Percentiles rank a stretch among this genome's conserved stretches.
phyloP scores from a whole-genome alignment of 345 rosid species.

The Bretschneidera sinensis region DNA sequence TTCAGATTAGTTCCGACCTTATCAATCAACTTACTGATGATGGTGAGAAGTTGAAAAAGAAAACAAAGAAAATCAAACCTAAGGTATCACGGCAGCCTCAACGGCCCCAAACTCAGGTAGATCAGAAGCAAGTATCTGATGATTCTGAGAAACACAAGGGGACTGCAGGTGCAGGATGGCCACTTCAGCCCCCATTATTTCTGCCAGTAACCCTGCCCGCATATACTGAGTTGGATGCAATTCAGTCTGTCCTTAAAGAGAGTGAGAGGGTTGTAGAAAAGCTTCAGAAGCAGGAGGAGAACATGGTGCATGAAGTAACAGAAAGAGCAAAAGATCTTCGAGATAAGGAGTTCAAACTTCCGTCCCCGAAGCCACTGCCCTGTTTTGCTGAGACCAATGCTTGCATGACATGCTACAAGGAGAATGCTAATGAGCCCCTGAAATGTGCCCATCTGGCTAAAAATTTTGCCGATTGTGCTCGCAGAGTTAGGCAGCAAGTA shows the following conservation, averaged over 20 bases:
- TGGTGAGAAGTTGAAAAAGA: conserved; percentile 54
- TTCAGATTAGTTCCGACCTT: conserved; percentile 66
- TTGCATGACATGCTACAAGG: conserved; percentile 77
- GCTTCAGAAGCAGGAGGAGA: conserved; percentile 70
- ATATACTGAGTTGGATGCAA: conserved; percentile 60
- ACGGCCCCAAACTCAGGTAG: conserved; percentile 33
- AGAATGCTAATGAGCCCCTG: conserved; percentile 45
- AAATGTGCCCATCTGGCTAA: conserved; percentile 57
- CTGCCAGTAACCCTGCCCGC: conserved; percentile 44
- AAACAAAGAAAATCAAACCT: conserved; percentile 51
- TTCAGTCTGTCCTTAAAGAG: conserved; percentile 56
- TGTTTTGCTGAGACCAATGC: conserved; percentile 73
- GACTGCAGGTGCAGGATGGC: conserved; percentile 40
- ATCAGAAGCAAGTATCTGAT: conserved; percentile 37
- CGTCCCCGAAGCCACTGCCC: conserved; percentile 78
- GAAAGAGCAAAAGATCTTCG: conserved; percentile 77
- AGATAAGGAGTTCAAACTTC: conserved; percentile 90
- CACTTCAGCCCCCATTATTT: conserved; percentile 60
- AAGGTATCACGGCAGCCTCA: conserved; percentile 36
- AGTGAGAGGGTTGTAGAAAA: conserved; percentile 71
- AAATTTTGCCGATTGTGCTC: conserved; percentile 71
- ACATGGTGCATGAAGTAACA: conserved; percentile 56
- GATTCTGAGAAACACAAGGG: conserved; percentile 42
- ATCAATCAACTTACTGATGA: conserved; percentile 53
- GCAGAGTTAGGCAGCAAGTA: conserved; percentile 55